Evolutionary conservation across 768 basidiomycete species (phyloP), one percentile per base, ranked within the genome.

Genomic region (Suillus subaureus): DNA sequence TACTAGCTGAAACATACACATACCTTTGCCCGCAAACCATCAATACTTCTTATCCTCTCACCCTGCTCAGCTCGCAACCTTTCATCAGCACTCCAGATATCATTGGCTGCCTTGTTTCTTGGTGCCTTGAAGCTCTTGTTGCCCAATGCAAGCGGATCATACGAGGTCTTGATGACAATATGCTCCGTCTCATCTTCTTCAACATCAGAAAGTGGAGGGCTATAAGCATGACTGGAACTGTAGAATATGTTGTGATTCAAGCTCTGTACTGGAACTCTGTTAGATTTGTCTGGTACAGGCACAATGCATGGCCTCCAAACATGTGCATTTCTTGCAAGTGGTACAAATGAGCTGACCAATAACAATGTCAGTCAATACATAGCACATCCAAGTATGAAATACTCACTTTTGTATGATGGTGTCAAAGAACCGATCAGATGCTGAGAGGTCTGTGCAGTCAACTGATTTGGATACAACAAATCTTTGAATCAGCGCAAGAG

Each of bases 71-170:
- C 45, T n/a, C 4, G 4, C 11, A 12, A 47, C n/a, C 45, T 47
- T 47, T 47, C 45, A 12, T 23, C n/a, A 23, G 45, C 45, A 23
- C 45, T 47, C 45, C 45, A 47, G 45, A 12, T 47, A 11, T 47
- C 4, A 0, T 47, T 47, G n/a, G 9, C 45, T 47, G 45, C 45
- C 11, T 47, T 47, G 45, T 47, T 47, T 47, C 11, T 47, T 47
- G 45, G 45, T 47, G 45, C n/a, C 45, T 47, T 47, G 45, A 47
- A 47, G 45, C 45, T 47, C 45, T 47, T 47, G 45, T 47, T 47
- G 3, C 12, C n/a, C 11, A 5, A 47, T 23, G 45, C 45, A n/a
- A 47, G n/a, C 4, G 4, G 45, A 47, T 47, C 11, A 2, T 47
- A 47, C 4, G 11, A 11, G n/a, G n/a, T 47, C n/a, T 47, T 47